Percentiles rank a stretch among this genome's conserved stretches.
phyloP scores from a whole-genome alignment of 139 green algal genomes.

The Chlorella sp. region DNA sequence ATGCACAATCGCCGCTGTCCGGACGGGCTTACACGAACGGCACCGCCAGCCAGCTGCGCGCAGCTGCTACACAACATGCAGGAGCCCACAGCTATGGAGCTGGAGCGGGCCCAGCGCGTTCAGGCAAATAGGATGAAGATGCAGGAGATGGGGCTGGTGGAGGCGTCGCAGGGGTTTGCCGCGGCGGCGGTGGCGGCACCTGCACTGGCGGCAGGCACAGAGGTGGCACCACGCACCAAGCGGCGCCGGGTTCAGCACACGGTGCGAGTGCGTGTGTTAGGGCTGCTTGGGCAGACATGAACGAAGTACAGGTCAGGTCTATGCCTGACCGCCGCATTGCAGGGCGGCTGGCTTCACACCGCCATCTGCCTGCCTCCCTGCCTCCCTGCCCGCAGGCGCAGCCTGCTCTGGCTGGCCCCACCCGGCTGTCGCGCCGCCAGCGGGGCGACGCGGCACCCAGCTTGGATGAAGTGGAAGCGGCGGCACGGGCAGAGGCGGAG shows the following conservation, averaged over 20 bases:
- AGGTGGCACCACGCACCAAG: slow-evolving; percentile 8
- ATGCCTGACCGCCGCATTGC: not conserved
- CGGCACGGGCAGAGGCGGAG: slow-evolving; percentile 6
- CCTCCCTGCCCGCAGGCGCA: not conserved
- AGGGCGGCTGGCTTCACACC: not conserved
- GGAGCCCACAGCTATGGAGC: slow-evolving; percentile 29
- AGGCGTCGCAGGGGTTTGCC: not conserved
- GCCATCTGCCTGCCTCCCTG: not conserved
- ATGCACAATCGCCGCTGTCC: not conserved
- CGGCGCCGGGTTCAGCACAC: not conserved
- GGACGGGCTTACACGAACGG: too few species aligned
- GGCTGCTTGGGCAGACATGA: not conserved
- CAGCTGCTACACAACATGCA: not conserved
- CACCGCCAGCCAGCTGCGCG: too few species aligned
- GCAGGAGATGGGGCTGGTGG: slow-evolving; percentile 33
- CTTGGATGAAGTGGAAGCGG: not conserved
- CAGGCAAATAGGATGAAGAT: slow-evolving; percentile 19
- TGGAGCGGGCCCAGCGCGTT: slow-evolving; percentile 19
- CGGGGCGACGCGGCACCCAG: not conserved
- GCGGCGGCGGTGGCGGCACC: too few species aligned
- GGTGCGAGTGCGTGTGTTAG: not conserved
- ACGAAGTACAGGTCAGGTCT: not conserved
- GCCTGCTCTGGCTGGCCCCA: not conserved
- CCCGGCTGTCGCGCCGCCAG: slow-evolving; percentile 21
- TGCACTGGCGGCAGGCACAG: not conserved